Conservation (phyloP, 78 protist genomes). For the Dictyostelium intermedium region DNA sequence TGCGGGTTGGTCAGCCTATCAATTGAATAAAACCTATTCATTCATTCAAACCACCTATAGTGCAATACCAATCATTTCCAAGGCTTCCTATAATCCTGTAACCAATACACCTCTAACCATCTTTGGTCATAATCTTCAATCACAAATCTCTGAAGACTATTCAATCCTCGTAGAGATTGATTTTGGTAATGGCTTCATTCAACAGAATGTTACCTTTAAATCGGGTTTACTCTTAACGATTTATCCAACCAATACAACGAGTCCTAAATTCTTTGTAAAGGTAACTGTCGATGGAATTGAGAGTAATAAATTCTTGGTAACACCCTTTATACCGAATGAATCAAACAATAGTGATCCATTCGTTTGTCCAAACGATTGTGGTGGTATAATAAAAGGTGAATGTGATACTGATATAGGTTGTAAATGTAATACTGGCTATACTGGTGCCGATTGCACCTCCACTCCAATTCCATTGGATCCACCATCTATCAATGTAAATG, state of each 20-base stretch:
- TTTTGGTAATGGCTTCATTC: neutral
- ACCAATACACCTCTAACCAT: neutral
- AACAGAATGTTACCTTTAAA: neutral
- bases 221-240: neutral
- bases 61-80: slow-evolving; percentile 1
- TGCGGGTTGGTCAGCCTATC: neutral
- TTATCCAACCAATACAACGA: neutral
- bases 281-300: neutral
- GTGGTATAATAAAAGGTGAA: slow-evolving; percentile 4
- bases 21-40: neutral
- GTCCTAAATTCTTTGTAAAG: neutral
- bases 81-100: neutral
- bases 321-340: neutral
- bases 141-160: neutral
- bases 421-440: neutral
- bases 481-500: neutral
- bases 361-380: slow-evolving; percentile 1
- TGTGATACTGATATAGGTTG: neutral
- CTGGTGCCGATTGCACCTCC: slow-evolving; percentile 25
- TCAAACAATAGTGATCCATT: neutral
- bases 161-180: neutral
- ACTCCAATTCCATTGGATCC: neutral
- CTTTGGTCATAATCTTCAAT: neutral
- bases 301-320: neutral
- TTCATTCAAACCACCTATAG: neutral